Base-by-base conservation (phyloP, 352 stramenopile species). In the Phytophthora tubulina region DNA sequence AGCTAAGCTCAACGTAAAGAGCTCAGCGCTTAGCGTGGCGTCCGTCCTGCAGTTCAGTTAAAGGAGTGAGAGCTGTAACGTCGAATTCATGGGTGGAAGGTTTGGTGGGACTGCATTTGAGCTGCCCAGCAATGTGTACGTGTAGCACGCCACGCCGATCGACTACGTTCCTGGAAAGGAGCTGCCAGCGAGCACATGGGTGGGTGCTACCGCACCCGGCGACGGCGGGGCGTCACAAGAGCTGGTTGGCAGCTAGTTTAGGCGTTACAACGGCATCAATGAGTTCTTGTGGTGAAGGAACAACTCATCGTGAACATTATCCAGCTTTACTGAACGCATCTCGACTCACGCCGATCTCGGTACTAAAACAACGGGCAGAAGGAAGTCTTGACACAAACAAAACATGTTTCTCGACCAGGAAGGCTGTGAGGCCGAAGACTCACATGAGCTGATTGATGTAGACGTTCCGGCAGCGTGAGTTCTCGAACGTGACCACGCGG, bases 401-500 rank as follows among this genome's bases (percentile, higher is more conserved):
- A 27, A 27, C 1, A 27, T 27, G 21, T 27, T 27, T 27, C 21
- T 27, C 21, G 21, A 27, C 21, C 21, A 27, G 21, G 21, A 27
- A 27, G 21, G 21, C 21, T 27, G 21, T 27, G 21, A 27, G 21
- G 41, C 11, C 10, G 41, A 14, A 46, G 41, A 14, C 38, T 85
- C 61, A 95, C 75, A 94, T 91, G 73, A 96, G 81, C 65, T 96
- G 89, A 50, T 86, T 91, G 55, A 95, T 82, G 76, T 98, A 99
- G 15, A 99, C 82, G 61, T 90, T 97, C 57, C 93, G 91, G 72
- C 96, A 99, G 41, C 91, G 81, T 33, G 87, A 82, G 81, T 99
- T 97, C 52, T 98, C 98, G 62, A 99, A 99, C 21, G 97, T 99
- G 14, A 99, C 76, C 45, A 99, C 95, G 59, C 94, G 94, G 73